A percentile compares a stretch with the other conserved stretches of the same genome.
Conservation (phyloP, 176 grass and related monocot genomes). For the Oryza meridionalis region DNA sequence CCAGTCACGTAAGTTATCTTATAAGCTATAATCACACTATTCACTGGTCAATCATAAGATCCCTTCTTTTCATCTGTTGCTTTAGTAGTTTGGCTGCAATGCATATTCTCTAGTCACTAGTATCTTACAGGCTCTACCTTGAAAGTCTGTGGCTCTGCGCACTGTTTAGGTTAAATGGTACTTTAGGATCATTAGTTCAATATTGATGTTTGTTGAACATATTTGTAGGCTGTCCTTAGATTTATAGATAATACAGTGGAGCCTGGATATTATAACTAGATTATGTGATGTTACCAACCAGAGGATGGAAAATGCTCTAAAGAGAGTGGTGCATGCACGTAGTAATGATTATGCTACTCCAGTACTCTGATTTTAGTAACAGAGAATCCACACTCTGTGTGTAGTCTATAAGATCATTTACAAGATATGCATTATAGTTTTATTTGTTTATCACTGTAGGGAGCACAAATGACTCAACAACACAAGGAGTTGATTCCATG, state of each 20-base stretch:
- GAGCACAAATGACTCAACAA: conserved; percentile 27
- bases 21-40: conserved; percentile 2
- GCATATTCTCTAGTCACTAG: conserved; percentile 3
- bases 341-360: conserved; percentile 9
- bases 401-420: conserved; percentile 17
- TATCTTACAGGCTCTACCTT: not conserved
- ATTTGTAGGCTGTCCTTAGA: not conserved
- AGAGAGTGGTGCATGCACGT: not conserved
- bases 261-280: conserved; percentile 27
- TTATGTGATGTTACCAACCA: not conserved
- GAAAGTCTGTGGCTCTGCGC: not conserved
- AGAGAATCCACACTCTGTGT: not conserved
- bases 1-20: conserved; percentile 22
- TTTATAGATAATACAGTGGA: conserved; percentile 6
- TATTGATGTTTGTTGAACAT: conserved; percentile 30
- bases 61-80: conserved; percentile 26
- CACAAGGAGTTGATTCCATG: conserved; percentile 27
- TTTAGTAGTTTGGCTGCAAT: conserved; percentile 10
- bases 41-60: conserved; percentile 23
- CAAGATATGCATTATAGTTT: conserved; percentile 27
- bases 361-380: not conserved
- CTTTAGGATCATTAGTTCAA: conserved; percentile 16
- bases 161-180: conserved; percentile 9
- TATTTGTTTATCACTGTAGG: conserved; percentile 47
- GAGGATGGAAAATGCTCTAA: conserved; percentile 15